Percentiles rank a stretch among this genome's conserved stretches.
Conservation (phyloP, 192 early-diverging fungal species). For the Backusella tuberculispora region DNA sequence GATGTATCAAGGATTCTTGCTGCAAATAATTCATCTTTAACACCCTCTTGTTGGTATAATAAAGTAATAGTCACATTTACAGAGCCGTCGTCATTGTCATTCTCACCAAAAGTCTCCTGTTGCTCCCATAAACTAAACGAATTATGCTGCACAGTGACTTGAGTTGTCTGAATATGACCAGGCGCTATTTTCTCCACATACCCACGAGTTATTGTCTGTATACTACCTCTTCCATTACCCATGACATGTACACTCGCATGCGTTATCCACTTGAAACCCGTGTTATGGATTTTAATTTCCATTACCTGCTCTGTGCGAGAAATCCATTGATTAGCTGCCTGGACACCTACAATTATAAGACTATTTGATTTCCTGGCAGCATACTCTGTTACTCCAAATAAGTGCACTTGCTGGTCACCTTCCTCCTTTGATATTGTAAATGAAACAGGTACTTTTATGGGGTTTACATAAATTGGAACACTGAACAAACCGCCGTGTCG, state of each 20-base stretch:
- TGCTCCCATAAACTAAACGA: background rate
- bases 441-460: background rate
- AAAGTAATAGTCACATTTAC: background rate
- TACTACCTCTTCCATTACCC: background rate
- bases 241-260: background rate
- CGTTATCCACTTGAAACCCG: background rate
- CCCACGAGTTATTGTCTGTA: background rate
- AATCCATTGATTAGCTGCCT: background rate
- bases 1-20: background rate
- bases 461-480: background rate
- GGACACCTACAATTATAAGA: background rate
- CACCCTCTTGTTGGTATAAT: background rate
- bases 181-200: constrained; percentile 1
- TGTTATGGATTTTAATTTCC: background rate
- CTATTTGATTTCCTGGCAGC: background rate
- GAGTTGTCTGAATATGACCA: constrained; percentile 10
- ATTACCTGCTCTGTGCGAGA: constrained; percentile 8
- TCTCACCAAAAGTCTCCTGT: background rate
- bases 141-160: constrained; percentile 5
- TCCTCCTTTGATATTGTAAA: background rate
- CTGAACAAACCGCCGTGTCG: background rate
- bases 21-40: background rate
- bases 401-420: background rate
- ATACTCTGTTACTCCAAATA: constrained; percentile 1
- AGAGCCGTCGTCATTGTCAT: background rate